phyloP scores from a whole-genome alignment of 2,329 filamentous ascomycete species.

The Fusarium zealandicum region DNA sequence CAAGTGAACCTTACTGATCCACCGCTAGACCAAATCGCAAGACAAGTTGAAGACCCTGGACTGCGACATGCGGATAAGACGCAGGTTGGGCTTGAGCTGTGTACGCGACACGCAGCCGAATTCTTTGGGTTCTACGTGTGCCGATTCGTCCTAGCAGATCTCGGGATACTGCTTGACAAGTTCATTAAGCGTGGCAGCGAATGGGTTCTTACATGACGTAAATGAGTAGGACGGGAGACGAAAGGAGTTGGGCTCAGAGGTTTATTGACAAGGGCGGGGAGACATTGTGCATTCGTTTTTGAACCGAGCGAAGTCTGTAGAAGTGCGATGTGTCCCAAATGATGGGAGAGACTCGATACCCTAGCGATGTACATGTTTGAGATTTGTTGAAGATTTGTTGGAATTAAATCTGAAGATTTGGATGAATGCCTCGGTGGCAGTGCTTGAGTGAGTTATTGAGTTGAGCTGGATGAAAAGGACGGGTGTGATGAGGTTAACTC shows the following conservation, averaged over 20 bases:
- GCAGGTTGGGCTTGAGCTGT: slow-evolving; percentile 92
- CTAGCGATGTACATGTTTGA: slow-evolving; percentile 40
- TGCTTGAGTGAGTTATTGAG: background rate
- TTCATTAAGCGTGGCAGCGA: slow-evolving; percentile 96
- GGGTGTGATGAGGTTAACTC: too few species aligned
- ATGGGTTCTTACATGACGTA: slow-evolving; percentile 70
- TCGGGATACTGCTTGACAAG: slow-evolving; percentile 88
- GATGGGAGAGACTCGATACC: slow-evolving; percentile 40
- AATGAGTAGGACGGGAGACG: slow-evolving; percentile 14
- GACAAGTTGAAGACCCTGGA: slow-evolving; percentile 94
- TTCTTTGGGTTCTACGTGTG: slow-evolving; percentile 98
- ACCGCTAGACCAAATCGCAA: slow-evolving; percentile 83
- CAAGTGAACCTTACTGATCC: slow-evolving; percentile 34
- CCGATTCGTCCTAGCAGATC: slow-evolving; percentile 88
- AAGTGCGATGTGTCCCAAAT: slow-evolving; percentile 27
- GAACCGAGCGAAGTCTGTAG: slow-evolving; percentile 27
- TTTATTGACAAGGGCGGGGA: slow-evolving; percentile 19
- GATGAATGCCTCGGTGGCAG: background rate
- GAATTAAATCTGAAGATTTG: background rate
- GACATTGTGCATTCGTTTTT: slow-evolving; percentile 33
- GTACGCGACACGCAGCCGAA: slow-evolving; percentile 90
- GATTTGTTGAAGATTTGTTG: slow-evolving; percentile 20
- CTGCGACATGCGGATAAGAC: slow-evolving; percentile 91
- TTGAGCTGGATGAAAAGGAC: background rate
- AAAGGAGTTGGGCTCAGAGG: slow-evolving; percentile 8